Percentiles rank a stretch among this genome's conserved stretches.
phyloP scores from a whole-genome alignment of 345 rosid genomes.

The Durio zibethinus region DNA sequence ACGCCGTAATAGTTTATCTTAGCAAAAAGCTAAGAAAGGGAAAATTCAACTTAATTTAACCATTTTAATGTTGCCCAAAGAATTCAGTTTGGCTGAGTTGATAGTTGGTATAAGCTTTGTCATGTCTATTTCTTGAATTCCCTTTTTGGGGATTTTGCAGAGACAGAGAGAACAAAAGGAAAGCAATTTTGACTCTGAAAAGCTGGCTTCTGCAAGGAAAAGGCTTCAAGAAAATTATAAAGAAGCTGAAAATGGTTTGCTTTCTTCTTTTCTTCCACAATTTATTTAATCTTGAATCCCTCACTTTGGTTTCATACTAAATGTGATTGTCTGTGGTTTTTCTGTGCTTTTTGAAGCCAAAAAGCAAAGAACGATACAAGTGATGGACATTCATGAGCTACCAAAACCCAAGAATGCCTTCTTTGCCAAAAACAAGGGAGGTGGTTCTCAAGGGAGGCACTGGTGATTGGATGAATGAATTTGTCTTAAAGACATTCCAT shows the following conservation, averaged over 20 bases:
- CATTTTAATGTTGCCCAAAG: background rate
- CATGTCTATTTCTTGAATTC: background rate
- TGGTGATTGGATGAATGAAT: slow-evolving; percentile 53
- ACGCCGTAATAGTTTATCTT: background rate
- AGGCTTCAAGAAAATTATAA: slow-evolving; percentile 87
- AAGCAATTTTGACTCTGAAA: slow-evolving; percentile 53
- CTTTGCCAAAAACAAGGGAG: slow-evolving; percentile 82
- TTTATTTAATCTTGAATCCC: background rate
- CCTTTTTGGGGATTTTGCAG: slow-evolving; percentile 35
- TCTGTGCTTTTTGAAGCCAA: slow-evolving; percentile 61
- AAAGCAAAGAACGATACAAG: slow-evolving; percentile 97
- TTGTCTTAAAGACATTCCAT: background rate
- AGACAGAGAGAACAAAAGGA: slow-evolving; percentile 67
- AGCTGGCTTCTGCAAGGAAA: slow-evolving; percentile 66
- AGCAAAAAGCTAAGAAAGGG: background rate
- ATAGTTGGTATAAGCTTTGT: background rate
- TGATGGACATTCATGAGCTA: slow-evolving; percentile 97
- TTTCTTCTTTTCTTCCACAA: background rate
- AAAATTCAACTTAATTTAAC: background rate
- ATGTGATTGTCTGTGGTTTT: slow-evolving; percentile 7
- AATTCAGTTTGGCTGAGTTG: background rate
- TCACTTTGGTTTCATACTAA: background rate
- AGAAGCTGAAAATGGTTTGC: slow-evolving; percentile 87
- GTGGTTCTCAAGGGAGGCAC: slow-evolving; percentile 86
- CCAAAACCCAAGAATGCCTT: slow-evolving; percentile 94